A percentile compares a stretch with the other conserved stretches of the same genome.
phyloP scores from a whole-genome alignment of 31 red algal genomes.

The Odonthalia washingtoniensis region DNA sequence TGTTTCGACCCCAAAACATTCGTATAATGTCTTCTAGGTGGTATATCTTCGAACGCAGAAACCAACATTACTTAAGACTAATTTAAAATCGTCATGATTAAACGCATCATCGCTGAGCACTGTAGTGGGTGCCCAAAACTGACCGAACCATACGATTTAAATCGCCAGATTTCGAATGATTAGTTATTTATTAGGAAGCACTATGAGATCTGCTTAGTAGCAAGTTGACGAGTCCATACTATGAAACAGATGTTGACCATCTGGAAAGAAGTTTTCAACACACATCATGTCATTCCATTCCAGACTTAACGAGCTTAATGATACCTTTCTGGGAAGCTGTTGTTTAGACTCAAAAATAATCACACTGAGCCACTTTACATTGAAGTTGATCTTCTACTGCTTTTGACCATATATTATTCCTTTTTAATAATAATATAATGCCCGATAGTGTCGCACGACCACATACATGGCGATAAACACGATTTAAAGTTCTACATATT shows the following conservation, averaged over 20 bases:
- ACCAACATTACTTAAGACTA: not conserved
- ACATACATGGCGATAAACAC: not conserved
- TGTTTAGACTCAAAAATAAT: not conserved
- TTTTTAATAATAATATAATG: not conserved
- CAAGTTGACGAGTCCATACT: constrained; percentile 29
- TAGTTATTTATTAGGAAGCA: not conserved
- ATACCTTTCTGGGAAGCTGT: not conserved
- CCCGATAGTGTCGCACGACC: not conserved
- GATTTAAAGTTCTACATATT: not conserved
- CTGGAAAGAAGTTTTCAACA: constrained; percentile 35
- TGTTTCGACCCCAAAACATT: constrained; percentile 28
- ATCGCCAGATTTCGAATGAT: not conserved
- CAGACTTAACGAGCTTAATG: not conserved
- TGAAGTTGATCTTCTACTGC: not conserved
- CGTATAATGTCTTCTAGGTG: not conserved
- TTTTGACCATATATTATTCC: not conserved
- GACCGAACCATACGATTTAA: constrained; percentile 2
- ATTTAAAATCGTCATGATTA: not conserved
- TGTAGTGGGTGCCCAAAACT: constrained; percentile 4
- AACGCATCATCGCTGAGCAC: not conserved
- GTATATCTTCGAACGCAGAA: not conserved
- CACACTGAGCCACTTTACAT: not conserved
- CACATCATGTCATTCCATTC: constrained; percentile 21
- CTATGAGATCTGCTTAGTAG: no score
- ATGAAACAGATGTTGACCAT: not conserved